Evolutionary conservation across 192 early-diverging fungal genomes (phyloP), one percentile per base, ranked within the genome.

Genomic region (Chytriomyces hyalinus): DNA sequence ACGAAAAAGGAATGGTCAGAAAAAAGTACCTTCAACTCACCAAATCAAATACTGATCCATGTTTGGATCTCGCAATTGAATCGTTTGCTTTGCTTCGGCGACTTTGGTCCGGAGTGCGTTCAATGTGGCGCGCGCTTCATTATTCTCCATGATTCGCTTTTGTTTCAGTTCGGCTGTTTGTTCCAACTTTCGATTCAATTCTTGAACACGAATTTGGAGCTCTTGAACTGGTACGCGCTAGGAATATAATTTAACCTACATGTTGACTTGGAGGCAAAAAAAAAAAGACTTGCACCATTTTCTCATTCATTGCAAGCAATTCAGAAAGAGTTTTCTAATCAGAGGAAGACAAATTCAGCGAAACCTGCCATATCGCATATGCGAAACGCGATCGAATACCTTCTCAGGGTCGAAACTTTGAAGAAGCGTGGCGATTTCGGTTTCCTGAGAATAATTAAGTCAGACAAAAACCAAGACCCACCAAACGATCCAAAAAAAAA

Each of bases 1-100:
- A 36, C 0, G 36, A 36, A 36, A 36, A 36, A 36, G 36, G 36
- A 36, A 36, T 36, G 36, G 63, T 45, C 50, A 63, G 61, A 62
- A 20, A 22, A 49, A 11, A 8, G 62, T 24, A 2, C 2, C n/a
- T 1, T 17, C 22, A n/a, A 64, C 15, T 50, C 6, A 76, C 79
- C 79, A 80, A 46, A 67, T 61, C 13, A 75, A 22, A 59, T 80
- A 70, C 9, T 36, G 47, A 24, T 73, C 79, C 5, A 73, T 15
- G n/a, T 44, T 20, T 22, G 66, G 67, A 65, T 80, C 79, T 17
- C 67, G 73, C 50, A 53, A n/a, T 10, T 65, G 46, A 5, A 75
- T 65, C 11, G 51, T 51, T 13, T 13, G 6, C n/a, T 68, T 49
- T 9, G 72, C 71, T 49, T 80, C 78, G 10, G 46, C 64, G 36